Conservation (phyloP, 768 basidiomycete genomes). For the Collybia mongolica region DNA sequence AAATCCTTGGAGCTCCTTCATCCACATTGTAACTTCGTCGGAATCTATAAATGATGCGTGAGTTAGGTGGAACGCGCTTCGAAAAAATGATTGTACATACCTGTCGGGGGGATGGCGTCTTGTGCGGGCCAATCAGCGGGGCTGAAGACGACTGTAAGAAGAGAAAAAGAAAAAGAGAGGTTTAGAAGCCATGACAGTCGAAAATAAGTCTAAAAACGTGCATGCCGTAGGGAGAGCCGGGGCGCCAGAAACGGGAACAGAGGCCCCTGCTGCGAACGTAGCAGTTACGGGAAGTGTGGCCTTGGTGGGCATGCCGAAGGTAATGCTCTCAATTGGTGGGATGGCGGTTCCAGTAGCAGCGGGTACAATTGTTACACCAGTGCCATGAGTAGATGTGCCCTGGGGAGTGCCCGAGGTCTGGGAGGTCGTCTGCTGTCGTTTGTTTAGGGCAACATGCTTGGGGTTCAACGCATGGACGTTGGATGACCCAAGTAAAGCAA, state of each 20-base stretch:
- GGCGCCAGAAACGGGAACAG: conserved; percentile 62
- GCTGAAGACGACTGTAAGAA: conserved; percentile 22
- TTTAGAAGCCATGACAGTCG: neutral
- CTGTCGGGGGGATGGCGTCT: conserved; percentile 58
- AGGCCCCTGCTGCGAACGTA: conserved; percentile 58
- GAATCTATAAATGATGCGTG: conserved; percentile 36
- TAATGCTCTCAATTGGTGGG: conserved; percentile 59
- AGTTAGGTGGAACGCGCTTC: neutral
- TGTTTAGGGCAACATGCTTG: conserved; percentile 11
- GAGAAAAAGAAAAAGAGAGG: neutral
- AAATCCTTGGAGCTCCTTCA: conserved; percentile 71
- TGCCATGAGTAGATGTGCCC: conserved; percentile 7
- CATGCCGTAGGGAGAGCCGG: conserved; percentile 66
- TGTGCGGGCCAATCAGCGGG: conserved; percentile 56
- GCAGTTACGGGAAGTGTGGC: conserved; percentile 46
- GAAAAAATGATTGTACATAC: conserved; percentile 30
- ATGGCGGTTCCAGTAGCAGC: conserved; percentile 46
- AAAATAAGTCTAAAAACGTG: conserved; percentile 27
- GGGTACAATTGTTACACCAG: conserved; percentile 40
- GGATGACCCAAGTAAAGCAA: conserved; percentile 16
- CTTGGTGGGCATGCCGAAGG: conserved; percentile 60
- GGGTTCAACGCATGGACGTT: conserved; percentile 21
- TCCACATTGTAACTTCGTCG: conserved; percentile 66
- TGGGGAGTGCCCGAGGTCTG: conserved; percentile 1
- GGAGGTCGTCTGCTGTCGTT: neutral